Conservation (phyloP, 1,284 basidiomycete genomes). For the Abortiporus biennis region DNA sequence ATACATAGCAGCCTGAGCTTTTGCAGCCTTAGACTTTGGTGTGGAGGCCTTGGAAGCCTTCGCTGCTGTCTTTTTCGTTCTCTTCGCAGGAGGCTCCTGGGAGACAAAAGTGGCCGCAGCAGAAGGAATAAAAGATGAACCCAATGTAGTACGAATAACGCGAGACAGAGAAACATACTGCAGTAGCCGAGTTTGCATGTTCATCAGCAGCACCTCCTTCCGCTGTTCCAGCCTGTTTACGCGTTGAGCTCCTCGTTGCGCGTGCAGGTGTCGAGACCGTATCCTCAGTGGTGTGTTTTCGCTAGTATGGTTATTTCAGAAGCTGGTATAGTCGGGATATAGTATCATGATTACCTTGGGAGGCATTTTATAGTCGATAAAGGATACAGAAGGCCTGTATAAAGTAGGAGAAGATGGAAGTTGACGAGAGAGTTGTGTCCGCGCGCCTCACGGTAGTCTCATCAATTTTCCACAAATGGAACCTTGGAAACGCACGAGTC, state of each 20-base stretch:
- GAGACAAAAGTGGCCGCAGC: background rate
- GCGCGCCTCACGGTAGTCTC: no score
- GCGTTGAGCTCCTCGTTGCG: constrained; percentile 37
- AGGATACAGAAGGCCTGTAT: no score
- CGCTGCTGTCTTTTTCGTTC: constrained; percentile 9
- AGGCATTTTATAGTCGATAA: constrained; percentile 15
- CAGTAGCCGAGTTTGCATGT: no score
- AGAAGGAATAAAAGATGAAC: no score
- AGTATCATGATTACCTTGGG: constrained; percentile 21
- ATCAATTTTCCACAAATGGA: no score
- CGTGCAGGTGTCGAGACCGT: constrained; percentile 22
- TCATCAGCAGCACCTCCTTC: no score
- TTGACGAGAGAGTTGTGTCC: no score
- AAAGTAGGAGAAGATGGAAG: no score
- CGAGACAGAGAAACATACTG: no score
- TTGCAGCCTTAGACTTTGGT: background rate
- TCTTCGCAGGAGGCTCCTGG: background rate
- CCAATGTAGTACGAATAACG: no score
- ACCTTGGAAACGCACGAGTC: no score
- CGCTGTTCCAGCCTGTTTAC: no score
- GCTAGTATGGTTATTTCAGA: constrained; percentile 22
- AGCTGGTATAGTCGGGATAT: constrained; percentile 4
- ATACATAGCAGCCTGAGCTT: background rate
- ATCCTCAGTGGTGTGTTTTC: constrained; percentile 33
- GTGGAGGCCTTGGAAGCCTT: constrained; percentile 1